Evolutionary conservation across 2,329 filamentous ascomycete genomes (phyloP).

Genomic region (Fusarium mexicanum): DNA sequence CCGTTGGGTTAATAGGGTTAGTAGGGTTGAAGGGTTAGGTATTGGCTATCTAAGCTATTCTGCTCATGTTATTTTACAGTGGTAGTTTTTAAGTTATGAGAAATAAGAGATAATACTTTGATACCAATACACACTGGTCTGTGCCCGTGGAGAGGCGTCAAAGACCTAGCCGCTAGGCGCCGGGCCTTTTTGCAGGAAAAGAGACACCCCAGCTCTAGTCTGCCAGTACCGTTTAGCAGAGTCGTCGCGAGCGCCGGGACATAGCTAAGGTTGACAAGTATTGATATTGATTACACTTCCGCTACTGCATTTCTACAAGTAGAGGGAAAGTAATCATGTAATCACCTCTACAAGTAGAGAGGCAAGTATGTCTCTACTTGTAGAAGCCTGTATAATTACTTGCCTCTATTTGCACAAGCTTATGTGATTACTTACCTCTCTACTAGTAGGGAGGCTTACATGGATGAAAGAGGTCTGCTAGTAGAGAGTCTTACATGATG

Average conservation of each 20-base stretch:
- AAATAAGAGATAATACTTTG: not conserved
- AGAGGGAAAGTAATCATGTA: too few species aligned
- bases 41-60: not conserved
- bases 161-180: not conserved
- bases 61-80: not conserved
- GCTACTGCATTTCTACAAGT: not conserved
- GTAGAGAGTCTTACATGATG: too few species aligned
- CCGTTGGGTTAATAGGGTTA: not conserved
- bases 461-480: too few species aligned
- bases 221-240: not conserved
- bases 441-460: too few species aligned
- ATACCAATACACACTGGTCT: not conserved
- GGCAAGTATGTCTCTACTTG: too few species aligned
- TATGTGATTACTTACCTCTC: too few species aligned
- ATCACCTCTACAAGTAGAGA: too few species aligned
- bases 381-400: too few species aligned
- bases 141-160: not conserved
- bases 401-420: too few species aligned
- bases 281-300: not conserved
- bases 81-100: not conserved
- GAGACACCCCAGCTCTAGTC: not conserved
- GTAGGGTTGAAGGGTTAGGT: not conserved
- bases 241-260: not conserved
- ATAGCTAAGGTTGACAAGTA: not conserved
- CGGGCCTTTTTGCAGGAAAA: not conserved